These are phyloP conservation scores for Fusarium scirpi DNA, from an alignment of 2,329 filamentous ascomycete genomes.

Conservation along the genomic window DNA sequence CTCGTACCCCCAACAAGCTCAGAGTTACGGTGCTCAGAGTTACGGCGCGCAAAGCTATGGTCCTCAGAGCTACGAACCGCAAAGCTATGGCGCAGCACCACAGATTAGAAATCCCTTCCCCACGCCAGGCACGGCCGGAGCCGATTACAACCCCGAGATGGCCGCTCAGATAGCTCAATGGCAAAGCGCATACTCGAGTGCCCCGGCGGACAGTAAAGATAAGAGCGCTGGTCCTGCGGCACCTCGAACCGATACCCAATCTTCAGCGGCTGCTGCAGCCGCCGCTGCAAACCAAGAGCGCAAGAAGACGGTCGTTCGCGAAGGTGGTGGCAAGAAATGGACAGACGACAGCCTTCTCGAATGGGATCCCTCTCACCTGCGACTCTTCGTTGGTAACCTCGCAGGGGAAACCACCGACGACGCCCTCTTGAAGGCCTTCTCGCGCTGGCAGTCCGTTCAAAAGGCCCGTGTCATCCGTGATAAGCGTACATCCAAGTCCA, in stretches of 20 bases:
- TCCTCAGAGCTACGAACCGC: conserved; percentile 45
- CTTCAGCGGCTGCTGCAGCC: conserved; percentile 48
- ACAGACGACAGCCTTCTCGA: conserved; percentile 88
- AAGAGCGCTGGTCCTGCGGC: conserved; percentile 47
- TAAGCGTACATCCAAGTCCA: conserved; percentile 95
- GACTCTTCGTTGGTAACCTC: conserved; percentile 95
- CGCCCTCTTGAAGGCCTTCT: conserved; percentile 91
- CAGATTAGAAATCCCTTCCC: conserved; percentile 87
- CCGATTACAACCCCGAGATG: conserved; percentile 78
- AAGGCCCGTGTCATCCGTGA: conserved; percentile 95
- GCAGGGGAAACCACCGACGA: conserved; percentile 98
- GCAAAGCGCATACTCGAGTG: conserved; percentile 87
- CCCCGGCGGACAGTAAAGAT: conserved; percentile 58
- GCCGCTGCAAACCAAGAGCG: conserved; percentile 61
- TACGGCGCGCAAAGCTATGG: conserved; percentile 54
- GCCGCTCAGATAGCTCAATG: conserved; percentile 94
- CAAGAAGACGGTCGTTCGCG: conserved; percentile 87
- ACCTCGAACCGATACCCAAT: conserved; percentile 53
- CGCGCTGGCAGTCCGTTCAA: conserved; percentile 86
- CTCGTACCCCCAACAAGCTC: conserved; percentile 46
- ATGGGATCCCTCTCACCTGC: conserved; percentile 95
- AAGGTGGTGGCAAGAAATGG: conserved; percentile 94
- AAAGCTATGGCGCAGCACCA: conserved; percentile 63
- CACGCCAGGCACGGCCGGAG: conserved; percentile 61
- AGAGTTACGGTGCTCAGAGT: conserved; percentile 41